Conservation (phyloP, 106 monocot genomes). For the Phalaenopsis equestris region DNA sequence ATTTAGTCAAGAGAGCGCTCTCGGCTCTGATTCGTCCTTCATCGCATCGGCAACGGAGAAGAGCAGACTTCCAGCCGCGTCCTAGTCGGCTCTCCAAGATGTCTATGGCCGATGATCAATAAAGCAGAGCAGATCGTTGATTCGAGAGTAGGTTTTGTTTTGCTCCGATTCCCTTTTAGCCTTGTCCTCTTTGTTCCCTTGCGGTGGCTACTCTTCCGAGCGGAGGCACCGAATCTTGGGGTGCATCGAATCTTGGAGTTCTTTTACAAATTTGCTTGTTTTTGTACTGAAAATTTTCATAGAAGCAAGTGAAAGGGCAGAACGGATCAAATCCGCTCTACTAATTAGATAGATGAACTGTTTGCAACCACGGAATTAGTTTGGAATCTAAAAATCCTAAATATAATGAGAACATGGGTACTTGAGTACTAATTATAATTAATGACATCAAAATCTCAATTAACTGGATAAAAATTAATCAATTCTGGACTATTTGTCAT, state of each 20-base stretch:
- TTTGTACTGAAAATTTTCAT: background rate
- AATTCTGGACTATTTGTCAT: background rate
- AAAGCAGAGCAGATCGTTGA: background rate
- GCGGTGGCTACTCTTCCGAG: background rate
- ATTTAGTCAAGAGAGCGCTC: conserved; percentile 35
- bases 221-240: background rate
- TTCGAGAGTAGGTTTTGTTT: conserved; percentile 1
- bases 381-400: background rate
- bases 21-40: conserved; percentile 42
- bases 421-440: background rate
- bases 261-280: background rate
- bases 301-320: background rate
- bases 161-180: background rate
- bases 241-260: no score
- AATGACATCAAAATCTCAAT: background rate
- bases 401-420: background rate
- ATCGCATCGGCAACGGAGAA: conserved; percentile 46
- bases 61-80: conserved; percentile 29
- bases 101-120: conserved; percentile 28
- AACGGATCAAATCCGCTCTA: background rate
- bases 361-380: background rate
- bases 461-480: background rate
- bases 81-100: conserved; percentile 46
- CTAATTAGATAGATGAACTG: background rate
- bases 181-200: background rate